Evolutionary conservation across 2,329 filamentous ascomycete genomes (phyloP), one percentile per base, ranked within the genome.

Genomic region (Helotiales sp.): DNA sequence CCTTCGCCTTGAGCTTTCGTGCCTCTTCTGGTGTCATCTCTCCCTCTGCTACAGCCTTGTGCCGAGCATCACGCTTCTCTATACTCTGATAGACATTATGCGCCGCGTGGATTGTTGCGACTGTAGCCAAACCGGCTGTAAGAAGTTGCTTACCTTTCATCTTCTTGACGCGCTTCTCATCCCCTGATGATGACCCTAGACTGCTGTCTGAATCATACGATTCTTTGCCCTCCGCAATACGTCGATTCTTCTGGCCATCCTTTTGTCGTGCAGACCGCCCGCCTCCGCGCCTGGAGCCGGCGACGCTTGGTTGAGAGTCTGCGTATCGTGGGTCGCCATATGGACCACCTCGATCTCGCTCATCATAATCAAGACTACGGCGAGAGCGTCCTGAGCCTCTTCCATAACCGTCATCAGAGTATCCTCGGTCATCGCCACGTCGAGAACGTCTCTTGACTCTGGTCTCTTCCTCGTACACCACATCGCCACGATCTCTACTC

Each of bases 41-140:
- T 47, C 85, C 86, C 62, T 87, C 81, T 29, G 77, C 74, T n/a
- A 89, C 78, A 53, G 83, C 75, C 66, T 81, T 79, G 68, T 79
- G 78, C 49, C 85, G 78, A 64, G 84, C 79, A 62, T 88, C 81
- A 56, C 84, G 81, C 59, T 85, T 84, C 64, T 86, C 82, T 75
- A 87, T 80, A 66, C 81, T 83, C 62, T 80, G 77, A 72, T 87
- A 85, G 54, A 89, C 77, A 60, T 79, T 81, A 70, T 89, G 85
- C 13, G 83, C 86, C 24, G 86, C 86, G 73, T 89, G 85, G 61
- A 89, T 87, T 27, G 86, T 88, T 34, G 86, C 86, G 58, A 89
- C 81, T 57, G 84, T 85, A 54, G 86, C 86, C 58, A 89, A 75
- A 62, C 86, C 85, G 54, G 84, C 82, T 63, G 85, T 87, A 62